Percentiles rank a stretch among this genome's conserved stretches.
These are phyloP conservation scores for Bocquillonia castaneifolia DNA, from an alignment of 441 rosid genomes.

Conservation along the genomic window DNA sequence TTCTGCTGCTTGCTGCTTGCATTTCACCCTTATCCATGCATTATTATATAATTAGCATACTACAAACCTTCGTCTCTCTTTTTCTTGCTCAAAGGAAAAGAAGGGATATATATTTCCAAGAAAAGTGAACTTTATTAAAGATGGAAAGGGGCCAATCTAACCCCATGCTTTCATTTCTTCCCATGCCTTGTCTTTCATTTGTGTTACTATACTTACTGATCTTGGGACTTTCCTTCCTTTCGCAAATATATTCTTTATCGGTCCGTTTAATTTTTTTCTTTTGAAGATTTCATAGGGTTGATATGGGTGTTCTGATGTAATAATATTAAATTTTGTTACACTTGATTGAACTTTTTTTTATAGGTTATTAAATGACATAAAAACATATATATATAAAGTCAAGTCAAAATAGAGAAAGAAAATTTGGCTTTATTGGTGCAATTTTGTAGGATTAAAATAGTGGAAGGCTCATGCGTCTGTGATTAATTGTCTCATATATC, in stretches of 20 bases:
- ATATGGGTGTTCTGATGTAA: no score
- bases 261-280: no score
- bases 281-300: no score
- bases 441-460: conserved; percentile 11
- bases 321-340: no score
- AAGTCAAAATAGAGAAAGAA: conserved; percentile 13
- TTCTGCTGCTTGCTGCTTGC: no score
- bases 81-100: neutral
- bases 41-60: neutral
- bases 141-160: neutral
- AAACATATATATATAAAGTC: neutral
- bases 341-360: no score
- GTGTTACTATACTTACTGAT: no score
- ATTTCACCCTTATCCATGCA: conserved; percentile 26
- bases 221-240: no score
- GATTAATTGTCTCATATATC: conserved; percentile 6
- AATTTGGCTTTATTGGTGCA: neutral
- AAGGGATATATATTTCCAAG: conserved; percentile 16
- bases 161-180: neutral
- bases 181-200: conserved; percentile 13
- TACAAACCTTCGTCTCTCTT: neutral
- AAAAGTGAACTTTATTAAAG: conserved; percentile 22
- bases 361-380: neutral
- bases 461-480: conserved; percentile 29
- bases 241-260: no score